Evolutionary conservation across 371 early-diverging fungal genomes (phyloP), one percentile per base, ranked within the genome.

Genomic region (Syncephalis plumigaleata): DNA sequence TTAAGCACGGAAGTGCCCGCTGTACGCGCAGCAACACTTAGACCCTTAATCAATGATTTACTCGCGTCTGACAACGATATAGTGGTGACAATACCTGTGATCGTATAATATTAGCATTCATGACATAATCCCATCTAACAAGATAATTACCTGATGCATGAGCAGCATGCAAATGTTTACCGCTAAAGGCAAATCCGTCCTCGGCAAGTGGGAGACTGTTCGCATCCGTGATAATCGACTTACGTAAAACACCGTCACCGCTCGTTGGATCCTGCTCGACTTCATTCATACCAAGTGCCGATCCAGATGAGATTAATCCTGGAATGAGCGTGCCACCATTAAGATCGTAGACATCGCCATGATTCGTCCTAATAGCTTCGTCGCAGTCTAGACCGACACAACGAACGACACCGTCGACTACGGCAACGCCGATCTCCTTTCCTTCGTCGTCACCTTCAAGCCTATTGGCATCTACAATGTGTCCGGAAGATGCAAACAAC

Each of bases 111-210:
- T 67, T 66, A 0, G 50, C 23, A 3, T 57, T 51, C 3, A 56
- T 53, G 8, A 60, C 36, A 16, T 75, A 74, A 1, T 72, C 53
- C n/a, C 70, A 71, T 31, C 79, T 68, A 11, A 63, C 65, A 15
- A 64, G 58, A 25, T 71, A 59, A 7, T 77, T 51, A 51, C 81
- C 81, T 8, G 70, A 76, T 48, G 74, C 73, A 55, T 68, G 71
- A 3, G 79, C 75, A 45, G 64, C 74, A 17, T 68, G 61, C 47
- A 75, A 56, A 47, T 71, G 75, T 17, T 64, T 57, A 1, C 70
- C 68, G 9, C 74, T 75, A 21, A 76, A 59, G 44, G 70, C 71
- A 13, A 77, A 37, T 9, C 76, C 80, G 48, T 77, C 78, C 15
- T 63, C 55, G 36, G 77, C 72, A 16, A 31, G n/a, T 15, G 39